Evolutionary conservation across 257 asterid genomes (phyloP), one percentile per base, ranked within the genome.

Genomic region (Mitragyna speciosa): DNA sequence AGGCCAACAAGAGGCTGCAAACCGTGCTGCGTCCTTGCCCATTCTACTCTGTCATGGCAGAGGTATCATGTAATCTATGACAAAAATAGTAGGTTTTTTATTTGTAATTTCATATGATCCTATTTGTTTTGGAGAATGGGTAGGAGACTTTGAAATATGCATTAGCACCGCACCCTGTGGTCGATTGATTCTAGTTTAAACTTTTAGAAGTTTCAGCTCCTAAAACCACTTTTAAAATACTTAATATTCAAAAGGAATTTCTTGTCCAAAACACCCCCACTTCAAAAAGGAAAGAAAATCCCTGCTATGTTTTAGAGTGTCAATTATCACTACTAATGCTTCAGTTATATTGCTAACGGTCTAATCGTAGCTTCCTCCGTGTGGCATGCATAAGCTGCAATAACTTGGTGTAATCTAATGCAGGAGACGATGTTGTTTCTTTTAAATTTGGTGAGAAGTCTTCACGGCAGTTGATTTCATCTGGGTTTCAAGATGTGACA

Each of bases 341-440:
- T 26, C 15, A 15, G 47, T 73, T 16, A 17, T 9, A 4, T 49
- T 51, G 64, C 64, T 58, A 56, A 24, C 9, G 14, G 33, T 74
- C 63, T 12, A 8, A 59, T 47, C 7, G 0, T 26, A 72, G 43
- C 12, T 31, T 49, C 16, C 43, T 78, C 36, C 64, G 7, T 30
- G 66, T 68, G 54, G 76, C 22, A 5, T 39, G 36, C 36, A 12
- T 39, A 56, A 75, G 56, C 56, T 39, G 74, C 59, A 63, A 15
- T 59, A 61, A 24, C 39, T 31, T 75, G 41, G 70, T 63, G 49
- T 65, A 79, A 82, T 81, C 70, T 84, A 47, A 83, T 84, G 87
- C 97, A 91, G 97, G 86, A 74, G 97, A 92, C 76, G 95, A 93
- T 8, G 97, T 91, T 1, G 96, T 91, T 79, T 85, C 94, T 70